These are phyloP conservation scores for Coemansia pectinata DNA, from an alignment of 192 early-diverging fungal genomes.

Conservation along the genomic window DNA sequence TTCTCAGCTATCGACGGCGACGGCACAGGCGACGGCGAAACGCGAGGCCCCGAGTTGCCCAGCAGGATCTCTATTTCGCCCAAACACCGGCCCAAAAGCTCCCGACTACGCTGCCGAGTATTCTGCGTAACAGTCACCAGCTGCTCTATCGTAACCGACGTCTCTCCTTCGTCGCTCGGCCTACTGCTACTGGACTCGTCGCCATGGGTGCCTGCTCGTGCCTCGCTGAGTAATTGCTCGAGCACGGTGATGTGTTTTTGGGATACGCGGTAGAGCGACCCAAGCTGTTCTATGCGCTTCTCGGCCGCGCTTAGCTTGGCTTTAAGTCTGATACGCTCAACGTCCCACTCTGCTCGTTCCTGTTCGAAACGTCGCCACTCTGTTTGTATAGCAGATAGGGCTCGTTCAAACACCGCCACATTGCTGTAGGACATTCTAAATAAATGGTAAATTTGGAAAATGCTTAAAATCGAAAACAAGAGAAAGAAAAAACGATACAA, in stretches of 20 bases:
- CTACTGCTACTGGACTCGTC: background rate
- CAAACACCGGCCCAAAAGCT: slow-evolving; percentile 31
- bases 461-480: background rate
- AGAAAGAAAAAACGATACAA: background rate
- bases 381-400: slow-evolving; percentile 28
- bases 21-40: background rate
- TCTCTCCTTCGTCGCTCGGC: background rate
- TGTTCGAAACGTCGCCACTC: slow-evolving; percentile 51
- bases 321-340: slow-evolving; percentile 50
- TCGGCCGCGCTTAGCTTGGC: slow-evolving; percentile 35
- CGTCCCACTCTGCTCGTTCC: slow-evolving; percentile 46
- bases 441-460: background rate
- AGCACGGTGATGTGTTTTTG: slow-evolving; percentile 34
- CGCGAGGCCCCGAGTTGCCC: background rate
- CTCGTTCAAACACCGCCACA: slow-evolving; percentile 30
- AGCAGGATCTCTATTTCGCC: slow-evolving; percentile 40
- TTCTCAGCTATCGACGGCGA: background rate
- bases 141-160: background rate
- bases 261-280: slow-evolving; percentile 19
- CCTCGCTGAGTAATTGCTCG: slow-evolving; percentile 19
- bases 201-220: no score
- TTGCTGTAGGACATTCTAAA: background rate
- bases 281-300: slow-evolving; percentile 38
- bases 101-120: slow-evolving; percentile 20
- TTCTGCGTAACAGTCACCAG: slow-evolving; percentile 19